Evolutionary conservation across 768 basidiomycete species (phyloP).

Genomic region (Lentinula lateritia): DNA sequence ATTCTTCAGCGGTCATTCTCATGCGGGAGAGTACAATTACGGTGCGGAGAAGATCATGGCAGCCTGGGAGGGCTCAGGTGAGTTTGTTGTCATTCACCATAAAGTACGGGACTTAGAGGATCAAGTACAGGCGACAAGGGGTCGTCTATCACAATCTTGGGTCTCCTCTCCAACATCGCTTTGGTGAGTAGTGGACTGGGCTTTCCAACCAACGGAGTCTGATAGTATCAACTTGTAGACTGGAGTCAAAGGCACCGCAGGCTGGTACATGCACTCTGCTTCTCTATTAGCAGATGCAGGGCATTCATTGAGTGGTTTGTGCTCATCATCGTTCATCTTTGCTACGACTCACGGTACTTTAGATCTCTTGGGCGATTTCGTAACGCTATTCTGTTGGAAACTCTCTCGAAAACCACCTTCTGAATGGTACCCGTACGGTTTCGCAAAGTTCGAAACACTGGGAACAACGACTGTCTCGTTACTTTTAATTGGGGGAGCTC

Average conservation of each 20-base stretch:
- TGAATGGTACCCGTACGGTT: conserved; percentile 77
- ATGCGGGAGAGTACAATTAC: conserved; percentile 51
- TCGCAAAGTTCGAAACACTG: conserved; percentile 92
- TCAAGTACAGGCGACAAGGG: conserved; percentile 64
- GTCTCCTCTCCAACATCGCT: conserved; percentile 75
- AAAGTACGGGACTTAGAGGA: neutral
- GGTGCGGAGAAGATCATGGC: conserved; percentile 66
- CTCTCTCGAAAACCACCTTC: conserved; percentile 80
- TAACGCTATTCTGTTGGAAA: conserved; percentile 85
- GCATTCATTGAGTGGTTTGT: conserved; percentile 81
- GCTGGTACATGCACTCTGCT: conserved; percentile 87
- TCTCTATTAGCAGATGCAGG: conserved; percentile 91
- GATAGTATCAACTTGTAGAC: conserved; percentile 29
- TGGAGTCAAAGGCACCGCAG: conserved; percentile 78
- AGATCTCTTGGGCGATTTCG: conserved; percentile 89
- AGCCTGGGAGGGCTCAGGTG: conserved; percentile 62
- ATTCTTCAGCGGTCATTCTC: conserved; percentile 54
- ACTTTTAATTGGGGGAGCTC: conserved; percentile 77
- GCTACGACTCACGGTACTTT: conserved; percentile 9
- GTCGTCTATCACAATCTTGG: conserved; percentile 78
- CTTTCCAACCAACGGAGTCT: neutral
- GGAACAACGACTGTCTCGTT: conserved; percentile 85
- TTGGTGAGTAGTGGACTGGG: conserved; percentile 25
- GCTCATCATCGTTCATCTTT: neutral
- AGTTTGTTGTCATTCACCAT: conserved; percentile 14